phyloP scores from a whole-genome alignment of 2,329 filamentous ascomycete species.

The Ophiocordyceps camponoti-leonardi region DNA sequence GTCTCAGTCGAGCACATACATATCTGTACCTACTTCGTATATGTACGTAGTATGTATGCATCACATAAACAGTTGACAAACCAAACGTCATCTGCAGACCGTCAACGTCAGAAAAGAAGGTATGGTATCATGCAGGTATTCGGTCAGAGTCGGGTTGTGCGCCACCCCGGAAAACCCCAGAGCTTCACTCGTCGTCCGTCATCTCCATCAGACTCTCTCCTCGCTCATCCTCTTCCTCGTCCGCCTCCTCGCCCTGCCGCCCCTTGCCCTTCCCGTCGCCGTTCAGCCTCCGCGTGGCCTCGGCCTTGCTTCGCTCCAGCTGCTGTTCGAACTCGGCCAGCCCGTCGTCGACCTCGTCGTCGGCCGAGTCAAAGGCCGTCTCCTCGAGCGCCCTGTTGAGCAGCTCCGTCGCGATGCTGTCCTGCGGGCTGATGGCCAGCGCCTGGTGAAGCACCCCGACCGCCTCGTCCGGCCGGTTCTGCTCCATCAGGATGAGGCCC shows the following conservation, averaged over 20 bases:
- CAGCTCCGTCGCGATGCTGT: slow-evolving; percentile 65
- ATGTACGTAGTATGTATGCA: too few relatives aligned
- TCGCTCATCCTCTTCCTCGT: slow-evolving; percentile 16
- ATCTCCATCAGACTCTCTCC: slow-evolving; percentile 36
- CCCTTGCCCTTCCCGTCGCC: slow-evolving; percentile 27
- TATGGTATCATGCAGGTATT: too few relatives aligned
- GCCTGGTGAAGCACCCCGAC: slow-evolving; percentile 73
- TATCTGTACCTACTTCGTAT: too few relatives aligned
- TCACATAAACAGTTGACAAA: too few relatives aligned
- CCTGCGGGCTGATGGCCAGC: slow-evolving; percentile 60
- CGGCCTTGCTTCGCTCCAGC: slow-evolving; percentile 27
- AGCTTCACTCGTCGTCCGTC: slow-evolving; percentile 33
- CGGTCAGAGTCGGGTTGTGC: neutral
- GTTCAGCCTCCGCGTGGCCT: slow-evolving; percentile 21
- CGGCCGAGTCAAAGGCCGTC: slow-evolving; percentile 29
- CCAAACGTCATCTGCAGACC: too few relatives aligned
- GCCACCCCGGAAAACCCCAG: neutral
- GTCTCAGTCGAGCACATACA: too few relatives aligned
- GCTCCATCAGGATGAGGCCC: slow-evolving; percentile 67
- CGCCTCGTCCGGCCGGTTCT: slow-evolving; percentile 58
- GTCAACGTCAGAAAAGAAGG: too few relatives aligned
- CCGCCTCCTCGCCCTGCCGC: slow-evolving; percentile 17
- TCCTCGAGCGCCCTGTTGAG: slow-evolving; percentile 55
- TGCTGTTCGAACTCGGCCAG: slow-evolving; percentile 34
- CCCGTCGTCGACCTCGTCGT: slow-evolving; percentile 27